These are phyloP conservation scores for Sporothrix schenckii DNA, from an alignment of 2,329 filamentous ascomycete genomes.

Conservation along the genomic window DNA sequence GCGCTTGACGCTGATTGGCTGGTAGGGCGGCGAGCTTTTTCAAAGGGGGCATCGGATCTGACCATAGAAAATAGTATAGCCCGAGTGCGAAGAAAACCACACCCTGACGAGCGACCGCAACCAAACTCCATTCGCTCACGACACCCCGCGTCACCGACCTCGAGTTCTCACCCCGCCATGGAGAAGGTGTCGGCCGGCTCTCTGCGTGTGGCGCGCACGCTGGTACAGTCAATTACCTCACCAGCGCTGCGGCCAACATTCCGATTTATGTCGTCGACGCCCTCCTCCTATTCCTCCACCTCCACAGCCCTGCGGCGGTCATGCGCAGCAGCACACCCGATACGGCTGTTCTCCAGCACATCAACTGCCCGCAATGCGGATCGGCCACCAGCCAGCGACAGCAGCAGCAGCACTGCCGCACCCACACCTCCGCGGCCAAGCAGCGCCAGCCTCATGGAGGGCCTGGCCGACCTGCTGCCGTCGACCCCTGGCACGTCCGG, in stretches of 20 bases:
- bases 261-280: constrained; percentile 3
- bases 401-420: not conserved
- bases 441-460: constrained; percentile 34
- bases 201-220: constrained; percentile 49
- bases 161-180: constrained; percentile 42
- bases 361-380: constrained; percentile 18
- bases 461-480: constrained; percentile 36
- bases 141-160: not conserved
- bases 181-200: constrained; percentile 48
- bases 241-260: constrained; percentile 19
- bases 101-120: not conserved
- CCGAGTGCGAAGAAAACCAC: not conserved
- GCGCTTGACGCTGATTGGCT: constrained; percentile 28
- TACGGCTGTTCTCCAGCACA: constrained; percentile 32
- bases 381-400: constrained; percentile 12
- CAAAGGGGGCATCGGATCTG: not conserved
- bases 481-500: not conserved
- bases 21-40: constrained; percentile 24
- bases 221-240: constrained; percentile 43
- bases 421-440: constrained; percentile 14
- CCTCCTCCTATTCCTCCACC: not conserved
- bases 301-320: constrained; percentile 23
- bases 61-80: not conserved
- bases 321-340: constrained; percentile 2
- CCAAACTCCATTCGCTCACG: not conserved